phyloP scores from a whole-genome alignment of 768 basidiomycete species.

The Austroboletus festivus region DNA sequence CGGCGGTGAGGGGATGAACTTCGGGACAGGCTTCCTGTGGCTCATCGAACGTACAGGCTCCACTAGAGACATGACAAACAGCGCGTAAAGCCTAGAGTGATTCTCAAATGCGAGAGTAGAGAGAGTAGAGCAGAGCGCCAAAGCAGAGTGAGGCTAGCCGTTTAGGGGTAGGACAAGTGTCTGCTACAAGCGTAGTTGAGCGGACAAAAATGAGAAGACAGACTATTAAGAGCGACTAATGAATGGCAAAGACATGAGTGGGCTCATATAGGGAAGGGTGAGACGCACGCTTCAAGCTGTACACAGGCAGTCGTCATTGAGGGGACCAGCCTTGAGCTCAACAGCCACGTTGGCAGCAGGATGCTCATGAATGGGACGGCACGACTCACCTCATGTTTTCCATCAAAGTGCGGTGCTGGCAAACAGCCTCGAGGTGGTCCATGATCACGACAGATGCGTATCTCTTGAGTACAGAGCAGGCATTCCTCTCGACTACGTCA shows the following conservation, averaged over 20 bases:
- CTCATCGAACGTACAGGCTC: conserved; percentile 44
- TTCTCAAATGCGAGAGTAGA: conserved; percentile 7
- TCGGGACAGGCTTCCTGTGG: conserved; percentile 70
- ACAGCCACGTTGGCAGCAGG: conserved; percentile 33
- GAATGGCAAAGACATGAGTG: conserved; percentile 22
- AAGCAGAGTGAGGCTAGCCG: conserved; percentile 6
- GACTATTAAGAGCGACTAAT: conserved; percentile 28
- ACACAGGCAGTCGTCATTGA: conserved; percentile 31
- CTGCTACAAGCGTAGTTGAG: conserved; percentile 23
- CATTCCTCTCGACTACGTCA: conserved; percentile 25
- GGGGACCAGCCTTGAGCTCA: conserved; percentile 34
- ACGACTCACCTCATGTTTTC: conserved; percentile 39
- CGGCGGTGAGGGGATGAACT: conserved; percentile 63
- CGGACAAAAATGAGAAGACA: conserved; percentile 28
- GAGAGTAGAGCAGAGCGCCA: conserved; percentile 11
- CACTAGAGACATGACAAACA: conserved; percentile 30
- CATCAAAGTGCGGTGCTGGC: conserved; percentile 30
- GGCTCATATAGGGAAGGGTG: conserved; percentile 31
- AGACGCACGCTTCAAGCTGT: conserved; percentile 30
- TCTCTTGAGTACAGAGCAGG: conserved; percentile 22
- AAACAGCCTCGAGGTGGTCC: conserved; percentile 33
- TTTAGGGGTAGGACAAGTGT: conserved; percentile 15
- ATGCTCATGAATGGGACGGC: conserved; percentile 30
- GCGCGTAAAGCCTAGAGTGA: conserved; percentile 2
- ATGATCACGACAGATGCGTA: conserved; percentile 33